phyloP scores from a whole-genome alignment of 225 moss, liverwort and hornwort species.

The Polytrichum formosum region DNA sequence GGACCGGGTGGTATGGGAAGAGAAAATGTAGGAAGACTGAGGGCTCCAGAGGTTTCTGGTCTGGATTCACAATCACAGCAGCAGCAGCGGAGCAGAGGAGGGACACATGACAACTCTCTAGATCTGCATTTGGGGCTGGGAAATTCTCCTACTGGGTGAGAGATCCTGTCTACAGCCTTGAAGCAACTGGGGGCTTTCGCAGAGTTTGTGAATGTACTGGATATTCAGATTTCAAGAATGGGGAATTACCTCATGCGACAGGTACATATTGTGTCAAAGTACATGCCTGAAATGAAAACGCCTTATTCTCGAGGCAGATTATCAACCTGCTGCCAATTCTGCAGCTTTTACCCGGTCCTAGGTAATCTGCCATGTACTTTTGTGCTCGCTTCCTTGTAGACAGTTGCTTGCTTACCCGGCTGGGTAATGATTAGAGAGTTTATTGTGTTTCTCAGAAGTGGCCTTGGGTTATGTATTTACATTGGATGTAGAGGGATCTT shows the following conservation, averaged over 20 bases:
- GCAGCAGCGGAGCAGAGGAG: conserved; percentile 26
- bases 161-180: conserved; percentile 1
- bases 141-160: conserved; percentile 32
- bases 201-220: not conserved
- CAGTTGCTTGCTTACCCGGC: not conserved
- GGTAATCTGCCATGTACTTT: not conserved
- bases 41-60: conserved; percentile 13
- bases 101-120: conserved; percentile 32
- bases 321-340: too few relatives aligned
- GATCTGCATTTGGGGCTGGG: conserved; percentile 80
- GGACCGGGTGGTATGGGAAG: conserved; percentile 18
- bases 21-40: conserved; percentile 31
- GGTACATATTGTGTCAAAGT: too few relatives aligned
- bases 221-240: not conserved
- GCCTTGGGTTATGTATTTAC: too few relatives aligned
- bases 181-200: conserved; percentile 1
- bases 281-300: too few relatives aligned
- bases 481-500: too few relatives aligned
- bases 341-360: too few relatives aligned
- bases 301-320: too few relatives aligned
- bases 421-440: too few relatives aligned
- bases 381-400: not conserved
- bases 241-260: not conserved
- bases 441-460: too few relatives aligned
- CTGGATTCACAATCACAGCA: conserved; percentile 16